A percentile compares a stretch with the other conserved stretches of the same genome.
phyloP scores from a whole-genome alignment of 192 early-diverging fungal species.

The Coemansia sp. region DNA sequence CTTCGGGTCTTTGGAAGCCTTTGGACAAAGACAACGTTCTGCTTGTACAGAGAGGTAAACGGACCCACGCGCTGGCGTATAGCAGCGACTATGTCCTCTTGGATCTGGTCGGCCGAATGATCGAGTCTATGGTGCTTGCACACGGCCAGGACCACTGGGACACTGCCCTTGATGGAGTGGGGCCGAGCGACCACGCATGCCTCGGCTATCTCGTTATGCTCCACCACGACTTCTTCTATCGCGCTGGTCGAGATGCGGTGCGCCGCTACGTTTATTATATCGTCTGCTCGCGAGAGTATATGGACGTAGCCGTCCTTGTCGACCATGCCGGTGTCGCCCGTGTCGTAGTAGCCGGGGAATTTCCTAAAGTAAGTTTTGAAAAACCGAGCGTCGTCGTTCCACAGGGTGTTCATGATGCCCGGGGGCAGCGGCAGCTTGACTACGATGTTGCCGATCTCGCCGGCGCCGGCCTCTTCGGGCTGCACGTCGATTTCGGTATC shows the following conservation, averaged over 20 bases:
- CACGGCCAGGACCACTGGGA: conserved; percentile 58
- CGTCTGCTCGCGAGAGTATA: conserved; percentile 67
- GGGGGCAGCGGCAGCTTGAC: conserved; percentile 79
- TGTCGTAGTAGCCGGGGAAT: conserved; percentile 81
- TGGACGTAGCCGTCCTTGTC: conserved; percentile 73
- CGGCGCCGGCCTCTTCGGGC: conserved; percentile 48
- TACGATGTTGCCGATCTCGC: conserved; percentile 72
- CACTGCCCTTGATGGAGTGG: conserved; percentile 64
- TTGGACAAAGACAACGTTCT: conserved; percentile 55
- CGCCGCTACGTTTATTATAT: conserved; percentile 83
- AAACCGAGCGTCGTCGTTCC: conserved; percentile 73
- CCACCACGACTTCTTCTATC: conserved; percentile 70
- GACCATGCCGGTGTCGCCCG: conserved; percentile 77
- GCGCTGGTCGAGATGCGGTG: conserved; percentile 80
- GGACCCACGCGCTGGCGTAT: conserved; percentile 67
- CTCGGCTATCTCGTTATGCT: conserved; percentile 67
- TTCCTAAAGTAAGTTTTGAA: conserved; percentile 65
- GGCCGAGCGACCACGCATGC: conserved; percentile 66
- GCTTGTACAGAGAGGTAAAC: conserved; percentile 67
- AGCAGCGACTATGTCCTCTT: conserved; percentile 49
- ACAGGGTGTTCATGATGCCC: conserved; percentile 69
- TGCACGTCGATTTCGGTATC: conserved; percentile 26
- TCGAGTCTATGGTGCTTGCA: conserved; percentile 12
- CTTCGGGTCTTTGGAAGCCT: conserved; percentile 73
- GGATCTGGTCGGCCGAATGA: conserved; percentile 9